These are phyloP conservation scores for Thalassiosira pacifica DNA, from an alignment of 352 stramenopile species.

Conservation along the genomic window DNA sequence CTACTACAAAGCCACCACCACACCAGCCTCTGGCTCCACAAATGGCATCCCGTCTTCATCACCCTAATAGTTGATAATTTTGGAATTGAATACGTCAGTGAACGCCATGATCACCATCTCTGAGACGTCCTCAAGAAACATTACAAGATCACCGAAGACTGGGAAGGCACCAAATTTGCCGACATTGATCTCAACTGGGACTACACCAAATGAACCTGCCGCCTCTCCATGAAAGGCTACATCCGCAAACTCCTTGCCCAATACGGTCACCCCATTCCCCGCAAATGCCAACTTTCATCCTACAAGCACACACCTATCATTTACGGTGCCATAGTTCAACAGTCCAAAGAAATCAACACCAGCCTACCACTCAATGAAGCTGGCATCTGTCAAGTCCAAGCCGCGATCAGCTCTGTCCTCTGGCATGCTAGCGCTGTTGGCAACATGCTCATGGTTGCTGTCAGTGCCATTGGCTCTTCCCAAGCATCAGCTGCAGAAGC, in stretches of 20 bases:
- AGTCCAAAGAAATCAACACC: slow-evolving; percentile 4
- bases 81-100: slow-evolving; percentile 55
- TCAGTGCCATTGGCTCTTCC: slow-evolving; percentile 14
- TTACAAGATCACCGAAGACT: slow-evolving; percentile 21
- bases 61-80: slow-evolving; percentile 71
- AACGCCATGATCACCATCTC: slow-evolving; percentile 32
- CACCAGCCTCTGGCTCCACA: slow-evolving; percentile 66
- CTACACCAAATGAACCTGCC: slow-evolving; percentile 21
- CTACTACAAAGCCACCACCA: slow-evolving; percentile 32
- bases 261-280: slow-evolving; percentile 38
- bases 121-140: slow-evolving; percentile 1
- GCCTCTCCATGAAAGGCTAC: slow-evolving; percentile 39
- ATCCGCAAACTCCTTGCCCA: slow-evolving; percentile 24
- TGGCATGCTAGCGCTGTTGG: slow-evolving; percentile 52
- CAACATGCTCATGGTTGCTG: slow-evolving; percentile 1
- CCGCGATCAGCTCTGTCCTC: slow-evolving; percentile 49
- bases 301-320: background rate
- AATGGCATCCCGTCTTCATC: slow-evolving; percentile 40
- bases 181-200: slow-evolving; percentile 34
- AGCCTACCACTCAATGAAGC: slow-evolving; percentile 5
- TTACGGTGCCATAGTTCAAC: slow-evolving; percentile 47
- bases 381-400: slow-evolving; percentile 49
- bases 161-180: slow-evolving; percentile 18
- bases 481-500: slow-evolving; percentile 2
- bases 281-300: slow-evolving; percentile 45